Base-by-base conservation (phyloP, 1,284 basidiomycete species). In the Cerioporus squamosus region DNA sequence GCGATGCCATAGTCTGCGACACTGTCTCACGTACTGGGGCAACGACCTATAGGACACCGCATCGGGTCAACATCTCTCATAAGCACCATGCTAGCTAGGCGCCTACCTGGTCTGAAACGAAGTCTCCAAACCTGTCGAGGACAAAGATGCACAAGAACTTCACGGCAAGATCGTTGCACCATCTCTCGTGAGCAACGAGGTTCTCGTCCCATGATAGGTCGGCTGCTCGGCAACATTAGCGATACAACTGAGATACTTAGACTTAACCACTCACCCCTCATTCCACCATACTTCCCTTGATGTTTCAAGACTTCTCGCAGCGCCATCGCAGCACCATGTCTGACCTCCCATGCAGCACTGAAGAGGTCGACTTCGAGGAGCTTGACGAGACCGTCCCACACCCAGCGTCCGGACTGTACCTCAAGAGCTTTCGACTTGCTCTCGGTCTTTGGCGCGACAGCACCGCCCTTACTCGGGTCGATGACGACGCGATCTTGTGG, bases 111-210 rank as follows among this genome's bases (percentile, higher is more conserved):
- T 99, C 97, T 7, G 95, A 94, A 43, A 98, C 89, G 71, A 97
- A 99, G 76, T 99, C 97, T 8, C 96, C 95, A 66, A 99, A 98
- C 15, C 97, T 87, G 74, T 99, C 97, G 18, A 98, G 81, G n/a
- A 95, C 90, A 65, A 99, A 92, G 12, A 99, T 87, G 64, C 90
- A 93, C 2, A 99, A 84, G 50, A 98, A 86, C 65, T 91, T 91
- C 10, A 94, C 87, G 2, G 95, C 91, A 17, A 98, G 78, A 58
- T 91, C 87, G 65, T 96, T 96, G 73, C 91, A 94, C 94, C 95
- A 97, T 60, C 81, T 81, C 72, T 93, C 89, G 68, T 97, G 94
- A 0, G 80, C 77, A 51, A 80, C 70, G 36, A 80, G 80, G 66
- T 95, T 95, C 66, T 87, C 85, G 53, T 76, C 77, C 61, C 66